Evolutionary conservation across 2,329 filamentous ascomycete species (phyloP), one percentile per base, ranked within the genome.

Genomic region (Geoglossum cookeanum): DNA sequence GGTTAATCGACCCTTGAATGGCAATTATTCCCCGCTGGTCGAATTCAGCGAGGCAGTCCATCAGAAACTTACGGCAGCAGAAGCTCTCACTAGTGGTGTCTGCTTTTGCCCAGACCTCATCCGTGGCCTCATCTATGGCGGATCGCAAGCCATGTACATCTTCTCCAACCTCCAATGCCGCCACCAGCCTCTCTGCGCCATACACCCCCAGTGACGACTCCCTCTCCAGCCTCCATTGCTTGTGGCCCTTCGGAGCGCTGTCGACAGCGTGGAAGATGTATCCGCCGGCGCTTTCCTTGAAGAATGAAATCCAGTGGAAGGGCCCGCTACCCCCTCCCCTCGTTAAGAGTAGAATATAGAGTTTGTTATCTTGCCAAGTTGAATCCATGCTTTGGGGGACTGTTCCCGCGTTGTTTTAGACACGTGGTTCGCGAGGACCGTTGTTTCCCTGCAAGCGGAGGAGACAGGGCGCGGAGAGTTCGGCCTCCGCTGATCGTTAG

Each of bases 31-130:
- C 49, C 15, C 49, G 49, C 33, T 53, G 49, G 30, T 53, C 49
- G 30, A 33, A 53, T 22, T 53, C 49, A 35, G 49, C 49, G n/a
- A 53, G 49, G 15, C 49, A 53, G 49, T 53, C 49, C 49, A 53
- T 53, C 30, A 35, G 9, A 35, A 53, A 53, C 30, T 53, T 53
- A 35, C 49, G 49, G 33, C 49, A 53, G 33, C 17, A 7, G 15
- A 53, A 53, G 30, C 33, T 33, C 22, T 53, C 49, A 35, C 30
- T 53, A 30, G 17, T 53, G 2, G 30, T 53, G 33, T 53, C 49
- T 9, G 49, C 49, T 53, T 53, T 53, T 35, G 30, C 33, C 49
- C 49, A 53, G 9, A 53, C 49, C 37, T 53, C 49, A 32, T 53
- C 37, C 49, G 49, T 53, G 49, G 49, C 49, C 22, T 53, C 49